These are phyloP conservation scores for Alnus rubra DNA, from an alignment of 306 rosid species.

Conservation along the genomic window DNA sequence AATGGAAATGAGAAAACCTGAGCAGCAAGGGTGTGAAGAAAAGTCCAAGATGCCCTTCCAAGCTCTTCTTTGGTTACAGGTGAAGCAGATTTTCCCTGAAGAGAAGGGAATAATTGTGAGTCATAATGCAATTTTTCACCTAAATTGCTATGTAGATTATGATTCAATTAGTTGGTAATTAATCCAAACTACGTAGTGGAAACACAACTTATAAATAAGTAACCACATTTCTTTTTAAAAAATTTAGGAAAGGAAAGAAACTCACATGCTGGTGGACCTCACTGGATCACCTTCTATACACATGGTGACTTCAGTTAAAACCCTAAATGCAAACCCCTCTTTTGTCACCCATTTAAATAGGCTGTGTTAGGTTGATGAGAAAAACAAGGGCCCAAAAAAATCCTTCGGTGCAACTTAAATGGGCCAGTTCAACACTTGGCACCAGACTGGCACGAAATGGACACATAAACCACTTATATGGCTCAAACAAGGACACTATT, in stretches of 20 bases:
- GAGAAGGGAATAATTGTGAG: constrained; percentile 13
- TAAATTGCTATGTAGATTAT: background rate
- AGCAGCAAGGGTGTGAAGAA: constrained; percentile 95
- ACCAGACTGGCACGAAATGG: background rate
- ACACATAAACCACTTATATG: background rate
- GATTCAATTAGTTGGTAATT: background rate
- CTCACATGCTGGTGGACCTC: background rate
- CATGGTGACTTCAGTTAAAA: background rate
- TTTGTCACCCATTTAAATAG: background rate
- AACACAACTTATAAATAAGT: background rate
- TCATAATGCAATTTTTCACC: background rate
- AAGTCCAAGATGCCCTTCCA: constrained; percentile 93
- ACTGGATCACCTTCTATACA: background rate
- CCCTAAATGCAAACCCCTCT: background rate
- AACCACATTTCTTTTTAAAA: background rate
- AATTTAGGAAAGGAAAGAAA: background rate
- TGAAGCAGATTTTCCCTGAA: constrained; percentile 50
- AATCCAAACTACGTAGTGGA: background rate
- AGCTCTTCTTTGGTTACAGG: constrained; percentile 77
- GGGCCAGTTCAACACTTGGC: background rate
- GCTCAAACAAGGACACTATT: background rate
- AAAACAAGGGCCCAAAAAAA: background rate
- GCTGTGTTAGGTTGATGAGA: background rate
- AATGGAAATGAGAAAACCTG: constrained; percentile 52
- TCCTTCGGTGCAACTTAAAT: background rate